Percentiles rank a stretch among this genome's conserved stretches.
Conservation (phyloP, 805 yeast species). For the Hanseniaspora opuntiae region DNA sequence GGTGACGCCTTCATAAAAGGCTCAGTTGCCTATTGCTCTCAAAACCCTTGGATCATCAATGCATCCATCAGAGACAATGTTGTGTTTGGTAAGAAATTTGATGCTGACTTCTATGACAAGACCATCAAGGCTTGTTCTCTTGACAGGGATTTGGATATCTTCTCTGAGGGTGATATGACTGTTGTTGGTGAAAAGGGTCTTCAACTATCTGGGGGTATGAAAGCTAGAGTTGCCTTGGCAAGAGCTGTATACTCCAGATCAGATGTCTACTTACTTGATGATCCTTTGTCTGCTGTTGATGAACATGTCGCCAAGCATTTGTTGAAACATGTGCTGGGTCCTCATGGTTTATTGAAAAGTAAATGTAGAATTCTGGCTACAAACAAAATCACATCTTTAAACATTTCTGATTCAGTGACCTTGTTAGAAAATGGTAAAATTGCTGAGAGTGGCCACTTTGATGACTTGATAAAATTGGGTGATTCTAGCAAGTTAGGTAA, state of each 20-base stretch:
- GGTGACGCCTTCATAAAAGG: constrained; percentile 69
- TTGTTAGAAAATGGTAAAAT: constrained; percentile 59
- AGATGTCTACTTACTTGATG: constrained; percentile 80
- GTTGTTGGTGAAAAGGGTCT: constrained; percentile 96
- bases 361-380: constrained; percentile 76
- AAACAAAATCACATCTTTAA: constrained; percentile 68
- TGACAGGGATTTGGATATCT: constrained; percentile 55
- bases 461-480: constrained; percentile 25
- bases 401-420: constrained; percentile 56
- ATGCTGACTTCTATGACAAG: constrained; percentile 62
- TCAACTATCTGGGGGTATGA: constrained; percentile 92
- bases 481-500: constrained; percentile 38
- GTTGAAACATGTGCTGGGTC: constrained; percentile 69
- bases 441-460: constrained; percentile 51
- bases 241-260: constrained; percentile 93
- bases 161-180: constrained; percentile 83
- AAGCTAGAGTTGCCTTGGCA: constrained; percentile 87
- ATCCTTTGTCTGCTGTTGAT: constrained; percentile 90
- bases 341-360: constrained; percentile 57
- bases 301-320: constrained; percentile 89
- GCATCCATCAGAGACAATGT: constrained; percentile 86
- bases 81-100: constrained; percentile 75
- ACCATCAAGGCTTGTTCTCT: constrained; percentile 85
- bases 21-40: constrained; percentile 76
- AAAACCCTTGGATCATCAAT: constrained; percentile 94